phyloP scores from a whole-genome alignment of 345 rosid species.

The Bruguiera sexangula region DNA sequence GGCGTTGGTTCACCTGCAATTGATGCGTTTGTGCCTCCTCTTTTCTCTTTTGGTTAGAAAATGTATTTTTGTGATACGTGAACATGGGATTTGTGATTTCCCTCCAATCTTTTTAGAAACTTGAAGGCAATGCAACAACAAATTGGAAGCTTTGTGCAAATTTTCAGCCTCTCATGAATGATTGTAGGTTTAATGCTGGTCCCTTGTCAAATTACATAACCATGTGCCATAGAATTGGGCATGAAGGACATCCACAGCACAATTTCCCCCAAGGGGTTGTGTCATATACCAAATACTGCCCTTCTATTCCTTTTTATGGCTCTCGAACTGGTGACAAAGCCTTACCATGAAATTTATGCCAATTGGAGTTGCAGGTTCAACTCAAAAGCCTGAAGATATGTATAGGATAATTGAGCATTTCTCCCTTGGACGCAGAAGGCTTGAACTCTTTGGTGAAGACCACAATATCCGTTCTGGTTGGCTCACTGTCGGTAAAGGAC shows the following conservation, averaged over 20 bases:
- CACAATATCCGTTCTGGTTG: constrained; percentile 94
- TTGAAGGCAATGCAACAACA: too few species aligned
- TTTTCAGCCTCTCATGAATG: not conserved
- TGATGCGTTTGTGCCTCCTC: not conserved
- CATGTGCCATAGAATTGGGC: not conserved
- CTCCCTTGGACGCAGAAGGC: constrained; percentile 92
- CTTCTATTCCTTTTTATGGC: not conserved
- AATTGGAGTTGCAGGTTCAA: constrained; percentile 59
- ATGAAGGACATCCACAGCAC: not conserved
- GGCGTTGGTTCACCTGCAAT: not conserved
- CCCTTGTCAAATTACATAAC: too few species aligned
- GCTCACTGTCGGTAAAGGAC: constrained; percentile 87
- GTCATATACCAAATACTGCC: not conserved
- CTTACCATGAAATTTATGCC: constrained; percentile 6
- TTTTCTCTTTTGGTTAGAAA: not conserved
- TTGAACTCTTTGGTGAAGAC: constrained; percentile 97
- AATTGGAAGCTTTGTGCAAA: too few species aligned
- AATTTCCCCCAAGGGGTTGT: not conserved
- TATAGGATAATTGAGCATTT: constrained; percentile 95
- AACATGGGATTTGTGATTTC: not conserved
- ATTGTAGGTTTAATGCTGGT: not conserved
- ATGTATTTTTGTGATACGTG: not conserved
- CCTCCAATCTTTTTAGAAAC: not conserved
- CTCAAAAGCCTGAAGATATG: constrained; percentile 98
- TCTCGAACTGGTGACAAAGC: not conserved